These are phyloP conservation scores for Saitoella complicata DNA, from an alignment of 805 yeast species.

Conservation along the genomic window DNA sequence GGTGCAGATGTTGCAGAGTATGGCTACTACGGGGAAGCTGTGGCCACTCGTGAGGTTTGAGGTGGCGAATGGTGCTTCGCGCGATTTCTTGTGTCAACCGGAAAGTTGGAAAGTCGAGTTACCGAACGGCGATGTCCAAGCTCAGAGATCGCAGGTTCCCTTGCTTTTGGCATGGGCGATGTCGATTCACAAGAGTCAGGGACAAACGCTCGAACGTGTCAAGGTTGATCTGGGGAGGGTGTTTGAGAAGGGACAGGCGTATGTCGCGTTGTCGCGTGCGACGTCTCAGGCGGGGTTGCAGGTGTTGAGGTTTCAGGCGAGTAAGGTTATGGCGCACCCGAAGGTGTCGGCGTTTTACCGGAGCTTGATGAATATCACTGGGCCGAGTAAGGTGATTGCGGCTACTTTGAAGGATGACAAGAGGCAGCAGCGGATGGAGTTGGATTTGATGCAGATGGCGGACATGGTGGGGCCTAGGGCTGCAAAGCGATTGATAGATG, in stretches of 20 bases:
- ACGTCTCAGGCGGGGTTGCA: slow-evolving; percentile 69
- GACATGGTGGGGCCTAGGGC: too few species aligned
- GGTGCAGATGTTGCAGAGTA: not conserved
- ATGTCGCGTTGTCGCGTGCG: slow-evolving; percentile 89
- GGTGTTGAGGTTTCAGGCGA: slow-evolving; percentile 51
- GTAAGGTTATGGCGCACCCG: slow-evolving; percentile 50
- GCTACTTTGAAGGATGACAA: too few species aligned
- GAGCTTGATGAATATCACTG: not conserved
- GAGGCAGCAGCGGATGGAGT: too few species aligned
- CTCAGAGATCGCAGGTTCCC: slow-evolving; percentile 67
- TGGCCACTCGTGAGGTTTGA: slow-evolving; percentile 69
- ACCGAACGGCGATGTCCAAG: slow-evolving; percentile 49
- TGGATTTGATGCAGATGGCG: too few species aligned
- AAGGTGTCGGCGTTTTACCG: slow-evolving; percentile 57
- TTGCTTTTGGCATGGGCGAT: slow-evolving; percentile 90
- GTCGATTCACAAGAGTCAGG: slow-evolving; percentile 92
- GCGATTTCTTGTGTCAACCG: slow-evolving; percentile 66
- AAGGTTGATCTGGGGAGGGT: slow-evolving; percentile 58
- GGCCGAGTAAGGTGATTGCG: too few species aligned
- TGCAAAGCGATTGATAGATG: too few species aligned
- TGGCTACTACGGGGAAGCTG: not conserved
- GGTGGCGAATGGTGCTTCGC: slow-evolving; percentile 49
- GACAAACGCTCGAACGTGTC: slow-evolving; percentile 66
- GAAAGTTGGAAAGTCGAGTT: slow-evolving; percentile 74
- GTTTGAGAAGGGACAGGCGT: slow-evolving; percentile 89